A percentile compares a stretch with the other conserved stretches of the same genome.
These are phyloP conservation scores for Cordia subcordata DNA, from an alignment of 257 asterid species.

Conservation along the genomic window DNA sequence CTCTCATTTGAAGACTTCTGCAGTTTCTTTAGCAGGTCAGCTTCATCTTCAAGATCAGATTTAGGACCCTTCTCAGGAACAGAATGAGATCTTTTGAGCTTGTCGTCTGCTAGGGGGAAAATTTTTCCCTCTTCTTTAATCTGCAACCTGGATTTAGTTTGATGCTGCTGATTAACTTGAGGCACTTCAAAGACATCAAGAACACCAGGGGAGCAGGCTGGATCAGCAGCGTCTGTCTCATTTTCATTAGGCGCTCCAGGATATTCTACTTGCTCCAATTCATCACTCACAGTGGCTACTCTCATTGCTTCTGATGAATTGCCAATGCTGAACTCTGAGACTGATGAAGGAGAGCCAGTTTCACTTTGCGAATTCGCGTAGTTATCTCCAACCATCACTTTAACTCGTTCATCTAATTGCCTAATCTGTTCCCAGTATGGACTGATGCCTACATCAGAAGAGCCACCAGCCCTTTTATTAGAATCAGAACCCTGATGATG, in stretches of 20 bases:
- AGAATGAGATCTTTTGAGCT: constrained; percentile 24
- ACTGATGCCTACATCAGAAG: constrained; percentile 31
- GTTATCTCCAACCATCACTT: constrained; percentile 57
- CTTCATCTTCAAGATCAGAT: constrained; percentile 34
- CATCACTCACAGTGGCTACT: constrained; percentile 17
- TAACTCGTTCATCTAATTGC: constrained; percentile 51
- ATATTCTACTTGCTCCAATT: constrained; percentile 19
- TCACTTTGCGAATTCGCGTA: constrained; percentile 23
- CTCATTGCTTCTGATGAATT: constrained; percentile 19
- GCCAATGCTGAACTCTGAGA: constrained; percentile 23
- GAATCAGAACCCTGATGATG: constrained; percentile 22
- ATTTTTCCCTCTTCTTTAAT: constrained; percentile 22
- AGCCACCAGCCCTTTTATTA: constrained; percentile 33
- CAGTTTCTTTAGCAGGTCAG: constrained; percentile 59
- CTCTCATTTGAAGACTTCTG: constrained; percentile 38
- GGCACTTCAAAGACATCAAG: constrained; percentile 97
- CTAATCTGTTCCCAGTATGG: constrained; percentile 64
- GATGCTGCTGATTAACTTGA: constrained; percentile 28
- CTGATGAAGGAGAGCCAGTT: constrained; percentile 36
- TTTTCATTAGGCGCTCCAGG: constrained; percentile 14
- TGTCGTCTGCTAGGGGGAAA: constrained; percentile 18
- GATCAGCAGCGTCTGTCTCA: constrained; percentile 7
- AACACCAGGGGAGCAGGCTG: constrained; percentile 36
- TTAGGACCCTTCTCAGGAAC: constrained; percentile 23
- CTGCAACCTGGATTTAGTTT: constrained; percentile 19